Evolutionary conservation across 257 asterid genomes (phyloP).

Genomic region (Solanum commersonii): DNA sequence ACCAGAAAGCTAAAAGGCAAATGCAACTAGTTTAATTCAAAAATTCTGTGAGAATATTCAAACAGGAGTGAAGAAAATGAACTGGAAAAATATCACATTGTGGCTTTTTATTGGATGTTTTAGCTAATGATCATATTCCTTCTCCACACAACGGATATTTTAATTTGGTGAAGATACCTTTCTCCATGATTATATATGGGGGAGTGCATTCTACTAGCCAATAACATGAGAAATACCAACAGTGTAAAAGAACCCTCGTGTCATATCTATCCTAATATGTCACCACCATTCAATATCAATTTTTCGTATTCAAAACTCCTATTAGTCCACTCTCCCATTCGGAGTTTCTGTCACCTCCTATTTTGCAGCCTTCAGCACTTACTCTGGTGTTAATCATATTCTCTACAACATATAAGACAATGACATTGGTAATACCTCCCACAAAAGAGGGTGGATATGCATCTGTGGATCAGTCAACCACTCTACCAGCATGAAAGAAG

Average conservation of each 20-base stretch:
- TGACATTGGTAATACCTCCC: neutral
- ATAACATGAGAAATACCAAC: neutral
- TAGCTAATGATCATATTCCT: neutral
- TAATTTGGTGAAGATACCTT: neutral
- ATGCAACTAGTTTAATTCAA: neutral
- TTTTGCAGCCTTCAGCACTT: neutral
- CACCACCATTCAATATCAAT: neutral
- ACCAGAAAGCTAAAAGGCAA: neutral
- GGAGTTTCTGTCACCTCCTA: neutral
- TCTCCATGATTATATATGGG: neutral
- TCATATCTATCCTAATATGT: neutral
- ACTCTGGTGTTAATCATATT: neutral
- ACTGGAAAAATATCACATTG: neutral
- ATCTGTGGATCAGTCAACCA: neutral
- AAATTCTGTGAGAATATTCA: neutral
- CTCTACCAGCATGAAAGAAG: neutral
- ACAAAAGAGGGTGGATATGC: neutral
- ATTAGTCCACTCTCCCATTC: neutral
- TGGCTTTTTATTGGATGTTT: neutral
- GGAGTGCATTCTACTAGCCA: neutral
- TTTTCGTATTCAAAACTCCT: neutral
- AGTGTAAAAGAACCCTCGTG: neutral
- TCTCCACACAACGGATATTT: neutral
- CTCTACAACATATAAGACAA: neutral
- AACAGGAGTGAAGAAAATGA: neutral